Evolutionary conservation across 495 filamentous ascomycete species (phyloP), one percentile per base, ranked within the genome.

Genomic region (Echria macrotheca): DNA sequence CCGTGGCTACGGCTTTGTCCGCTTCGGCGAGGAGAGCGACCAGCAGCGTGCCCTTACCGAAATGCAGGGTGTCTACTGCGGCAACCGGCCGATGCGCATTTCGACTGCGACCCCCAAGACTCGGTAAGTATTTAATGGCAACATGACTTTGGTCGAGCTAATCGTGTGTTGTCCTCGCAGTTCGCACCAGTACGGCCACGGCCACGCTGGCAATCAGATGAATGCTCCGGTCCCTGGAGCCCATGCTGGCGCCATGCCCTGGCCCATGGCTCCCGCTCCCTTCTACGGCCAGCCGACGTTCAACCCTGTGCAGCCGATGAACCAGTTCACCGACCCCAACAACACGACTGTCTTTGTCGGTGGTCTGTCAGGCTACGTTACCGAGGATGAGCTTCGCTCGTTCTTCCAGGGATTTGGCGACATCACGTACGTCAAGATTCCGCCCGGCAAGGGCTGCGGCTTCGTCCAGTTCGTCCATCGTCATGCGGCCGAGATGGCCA

Each of bases 361-460:
- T 57, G 93, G 93, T 37, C 82, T 99, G 2, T 96, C 91, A 26
- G 93, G 93, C 44, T 99, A 99, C 64, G 93, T 99, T 41, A 99
- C 93, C 48, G 93, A 99, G 74, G 93, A 99, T 65, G 93, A 99
- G 74, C 87, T 99, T 21, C 87, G 93, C 44, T 96, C 91, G 8
- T 99, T 99, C 79, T 99, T 99, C 84, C 93, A 99, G 65, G 93
- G 93, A 46, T 99, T 99, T 61, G 93, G 93, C 41, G 93, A 98
- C 61, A 99, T 99, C 68, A 99, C 93, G 61, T 99, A 99, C 69
- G 93, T 99, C 73, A 99, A 99, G 81, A 99, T 99, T 54, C 93
- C 93, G 35, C 93, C 94, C 25, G 93, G 93, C 63, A 99, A 99
- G 80, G 93, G 93, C 54, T 99, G 93, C 61, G 93, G 93, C 40